Evolutionary conservation across 768 basidiomycete species (phyloP).

Genomic region (Antrodiella citrinella): DNA sequence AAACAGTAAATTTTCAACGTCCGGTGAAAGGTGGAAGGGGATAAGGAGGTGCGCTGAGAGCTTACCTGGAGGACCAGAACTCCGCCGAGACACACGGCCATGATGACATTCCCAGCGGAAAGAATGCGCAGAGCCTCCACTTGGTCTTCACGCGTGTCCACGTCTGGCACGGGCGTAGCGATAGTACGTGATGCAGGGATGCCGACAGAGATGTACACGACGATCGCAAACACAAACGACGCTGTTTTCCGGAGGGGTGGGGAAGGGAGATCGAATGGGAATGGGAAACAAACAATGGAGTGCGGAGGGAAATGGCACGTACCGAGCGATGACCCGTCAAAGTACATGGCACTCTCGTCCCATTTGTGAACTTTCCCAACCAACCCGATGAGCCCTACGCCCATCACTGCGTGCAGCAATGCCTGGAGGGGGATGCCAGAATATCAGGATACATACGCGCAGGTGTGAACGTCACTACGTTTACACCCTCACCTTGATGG

Average conservation of each 20-base stretch:
- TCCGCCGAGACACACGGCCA: constrained; percentile 56
- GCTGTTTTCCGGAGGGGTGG: constrained; percentile 31
- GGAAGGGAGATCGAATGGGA: constrained; percentile 2
- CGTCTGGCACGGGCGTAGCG: constrained; percentile 42
- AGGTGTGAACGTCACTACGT: neutral
- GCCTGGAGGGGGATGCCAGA: constrained; percentile 40
- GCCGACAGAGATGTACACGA: constrained; percentile 78
- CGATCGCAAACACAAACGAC: constrained; percentile 65
- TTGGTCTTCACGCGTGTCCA: constrained; percentile 56
- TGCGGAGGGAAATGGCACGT: constrained; percentile 20
- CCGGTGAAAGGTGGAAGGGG: too few relatives aligned
- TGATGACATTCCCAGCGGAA: constrained; percentile 82
- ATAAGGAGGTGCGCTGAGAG: too few relatives aligned
- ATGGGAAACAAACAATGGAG: neutral
- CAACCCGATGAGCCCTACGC: constrained; percentile 66
- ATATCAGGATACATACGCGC: neutral
- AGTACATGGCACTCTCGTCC: constrained; percentile 92
- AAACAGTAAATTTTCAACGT: neutral
- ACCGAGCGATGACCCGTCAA: constrained; percentile 89
- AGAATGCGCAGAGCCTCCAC: constrained; percentile 75
- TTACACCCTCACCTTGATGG: constrained; percentile 63
- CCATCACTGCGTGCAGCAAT: constrained; percentile 78
- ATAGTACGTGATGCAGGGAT: constrained; percentile 74
- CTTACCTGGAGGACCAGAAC: constrained; percentile 70
- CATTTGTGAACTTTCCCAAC: constrained; percentile 76